Evolutionary conservation across 2,329 filamentous ascomycete genomes (phyloP).

Genomic region (Colletotrichum siamense): DNA sequence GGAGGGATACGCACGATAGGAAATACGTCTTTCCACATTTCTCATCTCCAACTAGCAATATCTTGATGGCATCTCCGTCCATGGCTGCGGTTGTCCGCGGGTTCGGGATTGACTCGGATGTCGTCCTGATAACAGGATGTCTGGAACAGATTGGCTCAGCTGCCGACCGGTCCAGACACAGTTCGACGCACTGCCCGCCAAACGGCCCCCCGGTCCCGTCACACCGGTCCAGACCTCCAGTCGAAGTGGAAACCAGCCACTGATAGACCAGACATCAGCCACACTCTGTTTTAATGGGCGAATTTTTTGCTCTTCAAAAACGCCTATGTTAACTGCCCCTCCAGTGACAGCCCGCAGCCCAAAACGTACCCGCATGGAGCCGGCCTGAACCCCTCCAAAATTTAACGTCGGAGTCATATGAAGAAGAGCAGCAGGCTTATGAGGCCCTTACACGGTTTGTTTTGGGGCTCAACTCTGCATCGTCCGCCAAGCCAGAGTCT

Average conservation of each 20-base stretch:
- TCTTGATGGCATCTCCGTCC: constrained; percentile 55
- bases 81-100: constrained; percentile 32
- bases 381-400: neutral
- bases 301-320: neutral
- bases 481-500: neutral
- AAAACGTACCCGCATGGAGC: constrained; percentile 14
- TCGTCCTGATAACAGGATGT: constrained; percentile 10
- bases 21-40: constrained; percentile 67
- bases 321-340: neutral
- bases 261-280: neutral
- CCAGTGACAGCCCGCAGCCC: neutral
- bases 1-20: constrained; percentile 55
- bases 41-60: constrained; percentile 64
- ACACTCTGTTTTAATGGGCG: neutral
- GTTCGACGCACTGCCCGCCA: neutral
- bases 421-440: neutral
- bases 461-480: neutral
- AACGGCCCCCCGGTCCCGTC: neutral
- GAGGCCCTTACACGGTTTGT: constrained; percentile 7
- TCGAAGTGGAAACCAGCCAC: neutral
- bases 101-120: neutral
- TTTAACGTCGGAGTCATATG: constrained; percentile 2
- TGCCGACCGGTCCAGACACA: neutral
- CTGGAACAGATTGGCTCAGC: constrained; percentile 21
- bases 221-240: constrained; percentile 2